A percentile compares a stretch with the other conserved stretches of the same genome.
Conservation (phyloP, 108 stramenopile genomes). For the Cyclotella sp. region DNA sequence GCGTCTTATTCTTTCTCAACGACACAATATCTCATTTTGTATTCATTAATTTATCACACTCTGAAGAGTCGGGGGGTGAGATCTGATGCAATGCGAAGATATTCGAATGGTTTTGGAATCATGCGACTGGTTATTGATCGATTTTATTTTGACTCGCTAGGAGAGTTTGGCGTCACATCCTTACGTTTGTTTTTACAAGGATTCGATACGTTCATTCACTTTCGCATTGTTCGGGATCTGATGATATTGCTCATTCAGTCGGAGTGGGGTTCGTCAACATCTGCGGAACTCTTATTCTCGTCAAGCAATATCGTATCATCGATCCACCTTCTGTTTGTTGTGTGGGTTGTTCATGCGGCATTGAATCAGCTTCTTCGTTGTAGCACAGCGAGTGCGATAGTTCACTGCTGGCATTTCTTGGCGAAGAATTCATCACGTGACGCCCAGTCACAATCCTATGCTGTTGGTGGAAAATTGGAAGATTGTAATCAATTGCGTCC, state of each 20-base stretch:
- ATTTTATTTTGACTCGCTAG: slow-evolving; percentile 45
- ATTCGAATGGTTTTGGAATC: slow-evolving; percentile 52
- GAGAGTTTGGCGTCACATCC: slow-evolving; percentile 23
- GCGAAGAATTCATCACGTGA: not conserved
- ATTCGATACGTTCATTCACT: slow-evolving; percentile 54
- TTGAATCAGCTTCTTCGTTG: slow-evolving; percentile 61
- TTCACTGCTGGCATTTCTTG: slow-evolving; percentile 45
- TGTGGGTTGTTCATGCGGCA: slow-evolving; percentile 64
- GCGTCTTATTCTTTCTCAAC: slow-evolving; percentile 9
- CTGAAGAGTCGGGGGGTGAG: slow-evolving; percentile 60
- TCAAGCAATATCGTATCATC: slow-evolving; percentile 3
- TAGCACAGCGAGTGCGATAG: slow-evolving; percentile 59
- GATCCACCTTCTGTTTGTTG: slow-evolving; percentile 42
- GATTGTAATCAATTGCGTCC: not conserved
- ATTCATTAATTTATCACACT: slow-evolving; percentile 58
- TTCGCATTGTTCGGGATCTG: slow-evolving; percentile 50
- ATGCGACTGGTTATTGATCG: slow-evolving; percentile 63
- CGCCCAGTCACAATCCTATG: not conserved
- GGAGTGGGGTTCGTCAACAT: not conserved
- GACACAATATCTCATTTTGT: slow-evolving; percentile 58
- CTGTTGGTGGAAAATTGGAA: not conserved
- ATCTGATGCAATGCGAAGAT: slow-evolving; percentile 43
- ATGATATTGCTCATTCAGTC: not conserved
- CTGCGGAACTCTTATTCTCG: not conserved
- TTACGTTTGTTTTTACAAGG: slow-evolving; percentile 58